Conservation (phyloP, 2,329 filamentous ascomycete species). For the Salinomyces thailandicus region DNA sequence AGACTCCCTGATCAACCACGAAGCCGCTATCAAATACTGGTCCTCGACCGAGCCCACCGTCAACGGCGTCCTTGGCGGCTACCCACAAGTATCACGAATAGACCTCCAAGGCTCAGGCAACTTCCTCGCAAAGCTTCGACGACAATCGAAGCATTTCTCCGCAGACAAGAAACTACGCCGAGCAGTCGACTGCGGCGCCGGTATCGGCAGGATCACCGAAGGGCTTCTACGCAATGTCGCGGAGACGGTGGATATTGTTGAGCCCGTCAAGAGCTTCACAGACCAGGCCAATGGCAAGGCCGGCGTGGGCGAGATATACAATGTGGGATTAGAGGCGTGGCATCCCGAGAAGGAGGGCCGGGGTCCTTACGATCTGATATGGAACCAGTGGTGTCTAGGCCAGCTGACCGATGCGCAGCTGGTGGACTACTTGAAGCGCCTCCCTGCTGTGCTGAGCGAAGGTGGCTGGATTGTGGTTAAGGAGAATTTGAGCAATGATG, state of each 20-base stretch:
- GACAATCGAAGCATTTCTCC: constrained; percentile 22
- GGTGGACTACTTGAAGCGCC: constrained; percentile 53
- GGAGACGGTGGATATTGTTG: constrained; percentile 67
- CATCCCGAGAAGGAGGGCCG: constrained; percentile 26
- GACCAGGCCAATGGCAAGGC: constrained; percentile 42
- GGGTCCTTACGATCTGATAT: constrained; percentile 63
- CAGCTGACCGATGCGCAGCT: constrained; percentile 69
- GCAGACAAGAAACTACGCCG: constrained; percentile 24
- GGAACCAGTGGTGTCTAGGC: constrained; percentile 84
- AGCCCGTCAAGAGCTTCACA: constrained; percentile 77
- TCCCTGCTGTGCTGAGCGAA: constrained; percentile 40
- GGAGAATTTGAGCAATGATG: constrained; percentile 60
- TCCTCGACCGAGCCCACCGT: constrained; percentile 42
- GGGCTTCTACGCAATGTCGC: constrained; percentile 63
- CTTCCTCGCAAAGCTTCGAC: constrained; percentile 57
- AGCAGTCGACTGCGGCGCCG: constrained; percentile 52
- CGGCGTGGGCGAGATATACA: constrained; percentile 55
- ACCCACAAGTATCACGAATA: constrained; percentile 54
- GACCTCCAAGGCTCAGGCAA: constrained; percentile 61
- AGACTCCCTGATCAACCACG: constrained; percentile 37
- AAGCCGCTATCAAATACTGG: constrained; percentile 42
- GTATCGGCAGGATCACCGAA: constrained; percentile 74
- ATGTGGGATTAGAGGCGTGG: constrained; percentile 67
- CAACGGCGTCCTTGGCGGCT: constrained; percentile 73
- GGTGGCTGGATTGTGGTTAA: constrained; percentile 59